These are phyloP conservation scores for Cladosporium sp. DNA, from an alignment of 2,329 filamentous ascomycete genomes.

Conservation along the genomic window DNA sequence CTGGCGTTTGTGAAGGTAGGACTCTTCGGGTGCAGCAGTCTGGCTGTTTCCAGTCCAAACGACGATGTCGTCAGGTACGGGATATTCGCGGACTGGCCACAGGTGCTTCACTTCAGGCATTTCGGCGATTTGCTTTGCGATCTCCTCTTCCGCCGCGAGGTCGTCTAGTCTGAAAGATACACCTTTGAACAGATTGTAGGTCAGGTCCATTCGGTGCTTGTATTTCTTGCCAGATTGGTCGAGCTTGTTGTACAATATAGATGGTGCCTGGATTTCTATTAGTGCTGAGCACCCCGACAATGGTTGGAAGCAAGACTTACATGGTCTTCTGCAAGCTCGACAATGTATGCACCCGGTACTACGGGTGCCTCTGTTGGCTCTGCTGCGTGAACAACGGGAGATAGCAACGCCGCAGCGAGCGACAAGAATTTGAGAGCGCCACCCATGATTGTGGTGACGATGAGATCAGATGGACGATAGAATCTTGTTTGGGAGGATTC, in stretches of 20 bases:
- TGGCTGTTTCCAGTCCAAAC: constrained; percentile 17
- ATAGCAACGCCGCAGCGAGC: constrained; percentile 13
- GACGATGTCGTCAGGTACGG: constrained; percentile 17
- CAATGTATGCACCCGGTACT: constrained; percentile 22
- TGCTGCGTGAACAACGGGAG: neutral
- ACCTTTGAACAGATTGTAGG: constrained; percentile 20
- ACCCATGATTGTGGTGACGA: constrained; percentile 7
- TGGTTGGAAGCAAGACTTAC: neutral
- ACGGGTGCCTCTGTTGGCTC: constrained; percentile 3
- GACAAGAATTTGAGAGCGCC: constrained; percentile 11
- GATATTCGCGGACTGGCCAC: constrained; percentile 22
- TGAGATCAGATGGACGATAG: neutral
- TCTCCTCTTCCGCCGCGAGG: constrained; percentile 17
- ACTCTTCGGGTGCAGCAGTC: constrained; percentile 9
- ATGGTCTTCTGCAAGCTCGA: constrained; percentile 18
- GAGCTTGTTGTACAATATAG: constrained; percentile 14
- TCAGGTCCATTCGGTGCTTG: constrained; percentile 19
- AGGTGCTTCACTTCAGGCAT: constrained; percentile 21
- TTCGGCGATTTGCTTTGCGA: constrained; percentile 18
- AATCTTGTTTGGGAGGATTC: neutral
- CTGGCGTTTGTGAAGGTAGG: constrained; percentile 17
- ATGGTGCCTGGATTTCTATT: neutral
- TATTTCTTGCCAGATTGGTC: constrained; percentile 15
- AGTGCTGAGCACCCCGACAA: neutral
- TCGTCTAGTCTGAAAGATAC: constrained; percentile 21